phyloP scores from a whole-genome alignment of 176 grass and related monocot genomes.

The Cenchrus purpureus region DNA sequence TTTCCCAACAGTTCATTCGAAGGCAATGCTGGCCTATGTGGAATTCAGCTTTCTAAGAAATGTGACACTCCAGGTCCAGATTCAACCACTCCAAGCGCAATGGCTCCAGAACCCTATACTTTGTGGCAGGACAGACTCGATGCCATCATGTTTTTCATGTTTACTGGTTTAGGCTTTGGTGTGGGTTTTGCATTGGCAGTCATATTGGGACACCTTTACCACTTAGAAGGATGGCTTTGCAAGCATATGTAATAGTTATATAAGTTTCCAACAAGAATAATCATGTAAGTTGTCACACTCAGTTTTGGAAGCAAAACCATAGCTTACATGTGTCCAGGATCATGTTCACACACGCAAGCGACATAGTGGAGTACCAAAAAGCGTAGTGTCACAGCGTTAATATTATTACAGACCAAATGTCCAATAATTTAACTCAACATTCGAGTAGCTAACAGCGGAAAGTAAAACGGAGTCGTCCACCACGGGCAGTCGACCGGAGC shows the following conservation, averaged over 20 bases:
- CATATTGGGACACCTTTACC: background rate
- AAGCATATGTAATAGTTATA: background rate
- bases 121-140: background rate
- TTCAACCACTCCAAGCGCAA: background rate
- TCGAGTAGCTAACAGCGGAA: too few relatives aligned
- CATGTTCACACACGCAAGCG: background rate
- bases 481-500: too few relatives aligned
- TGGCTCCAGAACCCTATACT: background rate
- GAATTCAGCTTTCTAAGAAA: slow-evolving; percentile 25
- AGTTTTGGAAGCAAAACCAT: background rate
- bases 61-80: background rate
- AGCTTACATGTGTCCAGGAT: background rate
- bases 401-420: too few relatives aligned
- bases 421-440: too few relatives aligned
- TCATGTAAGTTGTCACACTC: background rate
- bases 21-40: slow-evolving; percentile 24
- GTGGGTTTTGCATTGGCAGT: background rate
- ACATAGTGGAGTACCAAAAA: background rate
- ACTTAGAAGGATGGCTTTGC: background rate
- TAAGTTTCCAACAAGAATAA: background rate
- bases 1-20: slow-evolving; percentile 23
- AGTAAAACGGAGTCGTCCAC: too few relatives aligned
- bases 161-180: background rate
- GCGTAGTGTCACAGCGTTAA: too few relatives aligned
- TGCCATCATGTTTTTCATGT: background rate